Conservation (phyloP, 2,329 filamentous ascomycete species). For the Trichophyton equinum region DNA sequence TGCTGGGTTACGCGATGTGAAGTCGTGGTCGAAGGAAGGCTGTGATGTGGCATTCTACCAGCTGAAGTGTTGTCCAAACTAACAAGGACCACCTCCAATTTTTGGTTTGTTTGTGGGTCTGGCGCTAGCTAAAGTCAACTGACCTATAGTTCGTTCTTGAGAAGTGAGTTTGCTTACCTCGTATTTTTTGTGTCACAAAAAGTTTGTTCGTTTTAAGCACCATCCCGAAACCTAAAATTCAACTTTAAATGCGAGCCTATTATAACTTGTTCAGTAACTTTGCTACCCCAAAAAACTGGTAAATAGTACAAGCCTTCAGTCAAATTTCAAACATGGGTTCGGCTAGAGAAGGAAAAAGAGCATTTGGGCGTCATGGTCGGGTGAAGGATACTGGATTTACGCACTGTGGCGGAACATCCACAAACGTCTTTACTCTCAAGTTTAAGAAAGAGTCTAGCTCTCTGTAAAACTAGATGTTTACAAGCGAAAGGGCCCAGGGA, state of each 20-base stretch:
- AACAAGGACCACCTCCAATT: not conserved
- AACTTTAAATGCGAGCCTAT: not conserved
- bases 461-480: too few species aligned
- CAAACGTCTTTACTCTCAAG: too few species aligned
- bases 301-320: not conserved
- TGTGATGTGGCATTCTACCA: slow-evolving; percentile 4
- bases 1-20: slow-evolving; percentile 1
- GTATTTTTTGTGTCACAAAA: not conserved
- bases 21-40: not conserved
- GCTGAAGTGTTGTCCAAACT: not conserved
- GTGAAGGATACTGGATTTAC: too few species aligned
- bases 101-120: not conserved
- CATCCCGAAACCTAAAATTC: not conserved
- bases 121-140: too few species aligned
- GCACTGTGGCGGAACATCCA: too few species aligned
- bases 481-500: not conserved
- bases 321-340: not conserved
- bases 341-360: too few species aligned
- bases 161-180: too few species aligned
- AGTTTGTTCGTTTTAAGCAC: not conserved
- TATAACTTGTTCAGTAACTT: not conserved
- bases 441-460: too few species aligned
- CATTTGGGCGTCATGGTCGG: too few species aligned
- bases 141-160: too few species aligned
- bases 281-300: not conserved